These are phyloP conservation scores for Periconia sp. DNA, from an alignment of 2,329 filamentous ascomycete genomes.

Conservation along the genomic window DNA sequence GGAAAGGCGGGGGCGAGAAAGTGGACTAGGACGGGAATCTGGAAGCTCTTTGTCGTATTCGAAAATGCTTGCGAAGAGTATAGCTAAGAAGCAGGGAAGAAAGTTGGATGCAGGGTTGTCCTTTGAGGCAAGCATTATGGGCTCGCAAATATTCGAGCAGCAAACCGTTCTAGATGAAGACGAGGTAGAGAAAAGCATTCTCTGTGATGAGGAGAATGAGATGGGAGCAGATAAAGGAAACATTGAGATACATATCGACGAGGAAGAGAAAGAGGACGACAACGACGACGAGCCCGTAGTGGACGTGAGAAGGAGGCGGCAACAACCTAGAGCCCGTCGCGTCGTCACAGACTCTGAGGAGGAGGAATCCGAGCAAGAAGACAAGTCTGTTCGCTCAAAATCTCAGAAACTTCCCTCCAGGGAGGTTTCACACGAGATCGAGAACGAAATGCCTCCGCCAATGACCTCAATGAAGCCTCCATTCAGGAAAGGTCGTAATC, in stretches of 20 bases:
- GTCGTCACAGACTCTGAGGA: conserved; percentile 29
- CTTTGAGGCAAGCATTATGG: neutral
- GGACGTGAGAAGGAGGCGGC: conserved; percentile 16
- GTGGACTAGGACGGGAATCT: conserved; percentile 4
- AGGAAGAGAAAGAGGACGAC: conserved; percentile 14
- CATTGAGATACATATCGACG: neutral
- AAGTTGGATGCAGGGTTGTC: conserved; percentile 17
- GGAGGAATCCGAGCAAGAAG: conserved; percentile 14
- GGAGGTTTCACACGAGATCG: neutral
- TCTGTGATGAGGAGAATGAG: conserved; percentile 30
- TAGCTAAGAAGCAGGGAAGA: conserved; percentile 22
- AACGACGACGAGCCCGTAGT: conserved; percentile 35
- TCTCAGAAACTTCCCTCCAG: neutral
- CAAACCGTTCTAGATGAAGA: conserved; percentile 16
- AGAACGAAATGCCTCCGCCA: conserved; percentile 11
- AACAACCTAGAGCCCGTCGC: conserved; percentile 13
- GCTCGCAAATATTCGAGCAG: conserved; percentile 3
- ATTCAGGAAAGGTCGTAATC: conserved; percentile 26
- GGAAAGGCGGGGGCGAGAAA: conserved; percentile 16
- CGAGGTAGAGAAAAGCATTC: conserved; percentile 33
- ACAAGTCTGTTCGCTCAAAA: neutral
- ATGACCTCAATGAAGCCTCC: conserved; percentile 24
- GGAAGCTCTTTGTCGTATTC: conserved; percentile 22
- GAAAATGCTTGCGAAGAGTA: conserved; percentile 31
- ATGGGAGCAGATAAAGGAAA: conserved; percentile 6